Evolutionary conservation across 805 yeast genomes (phyloP), one percentile per base, ranked within the genome.

Genomic region (Barnettozyma sucrosica): DNA sequence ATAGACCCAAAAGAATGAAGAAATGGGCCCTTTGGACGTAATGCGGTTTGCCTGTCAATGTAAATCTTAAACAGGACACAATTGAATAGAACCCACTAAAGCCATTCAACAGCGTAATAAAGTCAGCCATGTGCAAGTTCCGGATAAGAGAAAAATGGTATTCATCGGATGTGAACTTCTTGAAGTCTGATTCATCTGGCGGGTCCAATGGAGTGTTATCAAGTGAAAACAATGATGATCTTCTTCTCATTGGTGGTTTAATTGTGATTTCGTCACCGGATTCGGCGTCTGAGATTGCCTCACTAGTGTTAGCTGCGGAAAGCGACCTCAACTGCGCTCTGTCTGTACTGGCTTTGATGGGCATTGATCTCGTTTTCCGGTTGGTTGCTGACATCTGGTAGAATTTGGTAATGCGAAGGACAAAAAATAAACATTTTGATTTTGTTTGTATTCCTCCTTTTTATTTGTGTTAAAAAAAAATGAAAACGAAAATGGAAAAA

Each of bases 81-180:
- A 92, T 84, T 28, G 96, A 83, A 63, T 89, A 88, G 64, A 93
- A 90, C 0, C 98, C 99, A 43, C 90, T 83, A 63, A 88, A 89
- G 23, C 97, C 97, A 66, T 93, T 93, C 65, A 93, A 72, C 72
- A 90, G 77, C 3, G 99, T 93, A 65, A 93, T 93, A 70, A 83
- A 89, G 66, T 93, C 99, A 6, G 99, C 99, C 81, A 92, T 74
- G 66, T 93, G 98, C 54, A 93, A 76, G 59, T 85, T 84, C 62
- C 96, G 74, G 48, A 93, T 70, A 78, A 93, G 79, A 48, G 90
- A 83, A 54, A 92, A 83, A 64, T 92, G 97, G 61, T 95, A 76
- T 42, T 76, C 76, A 66, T 92, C 98, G 34, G 81, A 77, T 46
- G 89, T 82, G 63, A 90, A 89, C 41, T 83, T 87, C 51, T 77